These are phyloP conservation scores for carrot (Daucus carota) DNA, from an alignment of 129 eudicot species.

Conservation along the genomic window DH1_v3.0 NC_030386.2:36712501-36713000, in stretches of 20 bases:
- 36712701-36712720: constrained; percentile 68
- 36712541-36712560: neutral
- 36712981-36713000: neutral
- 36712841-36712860: neutral
- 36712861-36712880: neutral
- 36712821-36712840: constrained; percentile 14
- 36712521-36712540: neutral
- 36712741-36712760: constrained; percentile 82
- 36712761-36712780: constrained; percentile 65
- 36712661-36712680: constrained; percentile 13
- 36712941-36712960: neutral
- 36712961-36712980: neutral
- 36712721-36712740: constrained; percentile 77
- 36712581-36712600: constrained; percentile 22
- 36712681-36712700: constrained; percentile 56
- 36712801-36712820: constrained; percentile 60
- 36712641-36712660: constrained; percentile 48
- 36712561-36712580: neutral
- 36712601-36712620: constrained; percentile 99
- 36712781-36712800: constrained; percentile 52
- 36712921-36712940: neutral
- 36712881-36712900: neutral
- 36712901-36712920: neutral
- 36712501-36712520: neutral
- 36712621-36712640: constrained; percentile 91